Evolutionary conservation across 257 asterid genomes (phyloP).

Genomic region (Lycium barbarum): DNA sequence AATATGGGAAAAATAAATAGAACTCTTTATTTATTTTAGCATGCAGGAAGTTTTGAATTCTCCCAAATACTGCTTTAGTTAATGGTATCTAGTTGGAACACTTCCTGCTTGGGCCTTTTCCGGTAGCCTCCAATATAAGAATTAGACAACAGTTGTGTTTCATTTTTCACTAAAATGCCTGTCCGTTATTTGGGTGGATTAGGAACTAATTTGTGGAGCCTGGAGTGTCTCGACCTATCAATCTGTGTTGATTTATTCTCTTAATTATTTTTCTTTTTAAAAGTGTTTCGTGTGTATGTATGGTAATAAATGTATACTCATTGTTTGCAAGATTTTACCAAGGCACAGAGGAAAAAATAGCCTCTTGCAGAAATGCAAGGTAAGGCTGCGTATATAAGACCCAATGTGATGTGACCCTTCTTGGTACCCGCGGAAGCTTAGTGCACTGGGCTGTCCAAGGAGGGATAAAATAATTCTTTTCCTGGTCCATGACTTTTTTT

Average conservation of each 20-base stretch:
- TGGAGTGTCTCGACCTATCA: neutral
- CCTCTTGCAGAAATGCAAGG: neutral
- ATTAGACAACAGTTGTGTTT: neutral
- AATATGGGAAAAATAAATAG: neutral
- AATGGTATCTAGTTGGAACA: neutral
- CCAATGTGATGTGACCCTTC: neutral
- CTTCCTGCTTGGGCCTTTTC: neutral
- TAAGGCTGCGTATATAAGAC: neutral
- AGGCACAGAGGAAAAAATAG: neutral
- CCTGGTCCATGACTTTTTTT: neutral
- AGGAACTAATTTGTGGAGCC: conserved; percentile 11
- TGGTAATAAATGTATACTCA: neutral
- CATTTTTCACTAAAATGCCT: neutral
- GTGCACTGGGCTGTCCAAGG: neutral
- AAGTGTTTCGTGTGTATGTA: neutral
- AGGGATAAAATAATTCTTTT: neutral
- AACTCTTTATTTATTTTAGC: conserved; percentile 3
- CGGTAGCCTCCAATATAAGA: neutral
- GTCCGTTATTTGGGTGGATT: neutral
- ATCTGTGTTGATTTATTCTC: neutral
- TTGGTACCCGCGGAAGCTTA: too few relatives aligned
- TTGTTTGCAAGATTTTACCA: neutral
- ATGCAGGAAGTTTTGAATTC: neutral
- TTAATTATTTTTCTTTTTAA: neutral
- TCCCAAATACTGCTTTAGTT: conserved; percentile 12